Base-by-base conservation (phyloP, 768 basidiomycete genomes). In the Hirschioporus abietinus region DNA sequence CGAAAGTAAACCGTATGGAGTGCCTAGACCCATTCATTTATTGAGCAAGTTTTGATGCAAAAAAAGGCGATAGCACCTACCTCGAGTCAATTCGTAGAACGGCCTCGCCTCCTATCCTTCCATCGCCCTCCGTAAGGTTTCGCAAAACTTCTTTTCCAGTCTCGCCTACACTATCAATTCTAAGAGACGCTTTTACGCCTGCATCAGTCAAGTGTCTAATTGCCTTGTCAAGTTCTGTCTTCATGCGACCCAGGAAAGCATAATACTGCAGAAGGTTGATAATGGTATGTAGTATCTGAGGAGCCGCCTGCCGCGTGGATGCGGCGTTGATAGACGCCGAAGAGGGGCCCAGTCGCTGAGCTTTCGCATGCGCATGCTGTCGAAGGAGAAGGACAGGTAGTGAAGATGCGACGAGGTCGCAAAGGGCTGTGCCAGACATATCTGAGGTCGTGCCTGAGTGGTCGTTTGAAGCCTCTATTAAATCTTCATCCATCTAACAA, bases 251-350 rank as follows among this genome's bases (percentile, higher is more conserved):
- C 72, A 89, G 90, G 74, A 95, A 93, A 26, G 85, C 84, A 70
- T 85, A 84, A 72, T 94, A 95, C 75, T 93, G 93, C 58, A 94
- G 76, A 34, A 93, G 71, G 73, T 93, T 91, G 68, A 93, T 88
- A 68, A 93, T 79, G 0, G 90, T 90, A 57, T 88, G 89, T 18
- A 95, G 81, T 42, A 93, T 75, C 1, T 81, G 79, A 18, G 85
- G 83, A n/a, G 79, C 63, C 7, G 70, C 67, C 5, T 58, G 36
- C 65, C 17, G 70, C 30, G 52, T 71, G 66, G 69, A 68, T 72
- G 75, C 15, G 71, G 66, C 36, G 72, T 67, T 60, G 74, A 74
- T 0, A 74, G 71, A 66, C 35, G 73, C 67, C 58, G 74, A 74
- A 0, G 74, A 68, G 59, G 67, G 68, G 24, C 71, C 73, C n/a